Evolutionary conservation across 2,329 filamentous ascomycete genomes (phyloP).

Genomic region (Penicillium sp.): DNA sequence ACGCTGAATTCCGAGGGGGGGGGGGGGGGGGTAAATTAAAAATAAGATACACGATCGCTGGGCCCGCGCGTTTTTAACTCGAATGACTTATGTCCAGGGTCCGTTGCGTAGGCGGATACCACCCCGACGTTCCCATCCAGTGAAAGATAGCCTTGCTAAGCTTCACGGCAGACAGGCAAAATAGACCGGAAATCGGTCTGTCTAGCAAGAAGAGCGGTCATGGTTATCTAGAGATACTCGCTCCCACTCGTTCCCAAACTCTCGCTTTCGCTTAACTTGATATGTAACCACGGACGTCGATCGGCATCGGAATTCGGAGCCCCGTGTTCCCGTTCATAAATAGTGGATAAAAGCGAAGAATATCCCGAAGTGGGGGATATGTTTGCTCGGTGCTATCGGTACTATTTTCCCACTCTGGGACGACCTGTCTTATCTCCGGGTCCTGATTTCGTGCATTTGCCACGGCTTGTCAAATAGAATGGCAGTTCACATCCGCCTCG

Average conservation of each 20-base stretch:
- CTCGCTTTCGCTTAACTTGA: constrained; percentile 6
- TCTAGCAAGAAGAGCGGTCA: not conserved
- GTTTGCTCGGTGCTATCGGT: not conserved
- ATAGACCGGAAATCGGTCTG: not conserved
- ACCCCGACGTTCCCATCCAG: not conserved
- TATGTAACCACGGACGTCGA: not conserved
- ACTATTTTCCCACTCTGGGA: not conserved
- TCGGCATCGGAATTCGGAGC: not conserved
- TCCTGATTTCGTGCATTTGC: not conserved
- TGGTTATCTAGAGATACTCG: not conserved
- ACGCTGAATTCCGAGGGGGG: not conserved
- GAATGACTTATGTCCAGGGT: not conserved
- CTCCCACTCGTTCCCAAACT: not conserved
- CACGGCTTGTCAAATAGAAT: not conserved
- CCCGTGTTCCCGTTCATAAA: not conserved
- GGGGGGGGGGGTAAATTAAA: not conserved
- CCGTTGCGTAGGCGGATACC: not conserved
- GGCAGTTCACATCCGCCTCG: not conserved
- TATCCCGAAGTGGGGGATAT: not conserved
- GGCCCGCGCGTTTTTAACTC: not conserved
- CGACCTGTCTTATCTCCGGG: not conserved
- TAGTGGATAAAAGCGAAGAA: not conserved
- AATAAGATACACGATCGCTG: not conserved
- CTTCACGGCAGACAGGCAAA: not conserved
- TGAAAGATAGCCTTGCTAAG: not conserved